Base-by-base conservation (phyloP, 805 yeast genomes). In the Wickerhamomyces rabaulensis region DNA sequence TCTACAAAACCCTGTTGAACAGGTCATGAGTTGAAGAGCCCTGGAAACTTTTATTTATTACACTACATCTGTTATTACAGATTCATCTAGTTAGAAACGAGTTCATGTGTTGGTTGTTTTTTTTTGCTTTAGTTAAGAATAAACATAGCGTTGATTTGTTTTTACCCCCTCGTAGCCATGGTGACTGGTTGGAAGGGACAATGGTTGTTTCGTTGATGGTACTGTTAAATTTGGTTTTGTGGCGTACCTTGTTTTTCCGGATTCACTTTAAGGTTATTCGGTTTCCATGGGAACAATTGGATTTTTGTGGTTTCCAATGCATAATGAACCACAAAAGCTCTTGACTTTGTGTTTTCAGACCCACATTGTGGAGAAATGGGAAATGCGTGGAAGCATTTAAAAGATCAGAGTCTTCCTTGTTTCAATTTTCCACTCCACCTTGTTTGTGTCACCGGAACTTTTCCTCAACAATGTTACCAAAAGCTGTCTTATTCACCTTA, bases 401-500 rank as follows among this genome's bases (percentile, higher is more conserved):
- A 16, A 33, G 20, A n/a, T 3, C 9, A 6, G 36, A 33, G 12
- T 6, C 17, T 16, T 33, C 20, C 36, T 33, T 16, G 3, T 8
- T 33, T 9, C 12, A n/a, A 16, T 16, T 17, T 33, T 25, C 27
- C 19, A 16, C 12, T 33, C 20, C 8, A 7, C 16, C 16, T 25
- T 37, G 20, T 25, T 39, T 31, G 13, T 39, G 33, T 22, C 27
- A 19, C n/a, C 38, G 13, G 31, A 27, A 10, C 15, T 37, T 27
- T 33, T 33, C 20, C 9, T n/a, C 19, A n/a, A 40, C 38, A 33
- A 53, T 54, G 55, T 40, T 55, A 13, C 40, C 51, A 42, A 45
- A 45, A 35, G 15, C 23, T 15, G 2, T 49, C 8, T 29, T 50
- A 35, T 37, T 47, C 27, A 40, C 52, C 6, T 43, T 52, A 16